Base-by-base conservation (phyloP, 768 basidiomycete genomes). In the Floccularia luteovirens region DNA sequence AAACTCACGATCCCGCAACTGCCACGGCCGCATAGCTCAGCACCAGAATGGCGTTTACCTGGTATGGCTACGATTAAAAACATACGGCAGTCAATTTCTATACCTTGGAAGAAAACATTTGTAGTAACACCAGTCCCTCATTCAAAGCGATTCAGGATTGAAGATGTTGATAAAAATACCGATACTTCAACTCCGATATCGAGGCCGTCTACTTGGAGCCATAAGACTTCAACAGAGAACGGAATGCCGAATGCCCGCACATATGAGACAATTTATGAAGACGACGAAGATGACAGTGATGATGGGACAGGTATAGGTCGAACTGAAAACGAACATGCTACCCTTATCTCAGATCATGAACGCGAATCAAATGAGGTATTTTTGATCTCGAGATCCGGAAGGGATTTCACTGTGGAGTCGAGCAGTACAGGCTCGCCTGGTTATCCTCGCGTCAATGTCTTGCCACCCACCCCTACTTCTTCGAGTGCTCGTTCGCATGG, bases 391-490 rank as follows among this genome's bases (percentile, higher is more conserved):
- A 32, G 46, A 19, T 43, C 38, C 7, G 37, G 32, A 4, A 25
- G 40, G 22, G 33, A 46, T 31, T 52, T 53, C 25, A 49, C 48
- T 1, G 1, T 48, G 7, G 51, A 49, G 21, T 48, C 48, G 10
- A 38, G 41, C 7, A 53, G 45, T 20, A 48, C 51, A 14, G 44
- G 43, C 25, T 39, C 43, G 20, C 21, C 17, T 19, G 24, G 28
- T 8, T 44, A 43, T 7, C 46, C 44, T 36, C 24, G 38, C 8
- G 41, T 55, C 30, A 48, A 43, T 13, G 42, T 53, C 5, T 22
- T 50, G 3, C 48, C 54, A 10, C 50, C 54, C 10, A 53, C 53
- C 1, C 53, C 55, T 11, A 50, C 50, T 1, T 42, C 42, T 0
- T 44, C 51, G 5, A 47, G 47, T 20, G 31, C 20, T 19, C 12